A percentile compares a stretch with the other conserved stretches of the same genome.
phyloP scores from a whole-genome alignment of 495 filamentous ascomycete genomes.

The Achaetomiella virescens region DNA sequence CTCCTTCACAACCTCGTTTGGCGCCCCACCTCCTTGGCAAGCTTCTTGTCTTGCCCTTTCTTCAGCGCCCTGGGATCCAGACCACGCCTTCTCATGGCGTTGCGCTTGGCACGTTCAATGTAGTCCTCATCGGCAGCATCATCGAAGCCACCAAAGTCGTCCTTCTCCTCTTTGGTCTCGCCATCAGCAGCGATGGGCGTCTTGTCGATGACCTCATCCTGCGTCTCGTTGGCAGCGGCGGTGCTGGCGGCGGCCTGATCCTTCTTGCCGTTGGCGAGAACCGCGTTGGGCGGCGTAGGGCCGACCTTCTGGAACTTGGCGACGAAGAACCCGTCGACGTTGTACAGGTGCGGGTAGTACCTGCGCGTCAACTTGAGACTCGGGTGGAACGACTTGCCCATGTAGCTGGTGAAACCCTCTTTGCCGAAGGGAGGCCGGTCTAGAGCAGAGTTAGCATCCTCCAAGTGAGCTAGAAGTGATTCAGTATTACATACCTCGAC shows the following conservation, averaged over 20 bases:
- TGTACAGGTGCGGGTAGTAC: constrained; percentile 92
- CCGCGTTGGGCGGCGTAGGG: constrained; percentile 56
- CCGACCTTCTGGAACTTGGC: constrained; percentile 93
- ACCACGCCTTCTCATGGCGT: constrained; percentile 49
- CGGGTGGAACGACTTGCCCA: constrained; percentile 81
- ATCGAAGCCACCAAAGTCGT: constrained; percentile 84
- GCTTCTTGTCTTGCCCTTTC: constrained; percentile 21
- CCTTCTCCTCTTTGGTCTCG: constrained; percentile 32
- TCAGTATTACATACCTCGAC: constrained; percentile 50
- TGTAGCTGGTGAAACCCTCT: constrained; percentile 80
- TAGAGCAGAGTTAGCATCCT: constrained; percentile 11
- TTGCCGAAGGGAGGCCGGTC: constrained; percentile 87
- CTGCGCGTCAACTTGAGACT: constrained; percentile 79
- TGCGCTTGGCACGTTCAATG: constrained; percentile 67
- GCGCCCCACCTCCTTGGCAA: constrained; percentile 11
- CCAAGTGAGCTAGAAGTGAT: not conserved
- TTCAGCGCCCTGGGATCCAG: constrained; percentile 47
- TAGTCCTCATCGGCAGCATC: constrained; percentile 73
- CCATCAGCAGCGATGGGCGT: constrained; percentile 44
- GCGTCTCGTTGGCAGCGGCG: constrained; percentile 27
- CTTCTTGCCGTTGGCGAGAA: constrained; percentile 34
- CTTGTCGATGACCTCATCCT: constrained; percentile 42
- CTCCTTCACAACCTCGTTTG: constrained; percentile 19
- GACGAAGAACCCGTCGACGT: constrained; percentile 98
- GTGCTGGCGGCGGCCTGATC: constrained; percentile 26